phyloP scores from a whole-genome alignment of 257 asterid genomes.

The Solanum tacnaense region DNA sequence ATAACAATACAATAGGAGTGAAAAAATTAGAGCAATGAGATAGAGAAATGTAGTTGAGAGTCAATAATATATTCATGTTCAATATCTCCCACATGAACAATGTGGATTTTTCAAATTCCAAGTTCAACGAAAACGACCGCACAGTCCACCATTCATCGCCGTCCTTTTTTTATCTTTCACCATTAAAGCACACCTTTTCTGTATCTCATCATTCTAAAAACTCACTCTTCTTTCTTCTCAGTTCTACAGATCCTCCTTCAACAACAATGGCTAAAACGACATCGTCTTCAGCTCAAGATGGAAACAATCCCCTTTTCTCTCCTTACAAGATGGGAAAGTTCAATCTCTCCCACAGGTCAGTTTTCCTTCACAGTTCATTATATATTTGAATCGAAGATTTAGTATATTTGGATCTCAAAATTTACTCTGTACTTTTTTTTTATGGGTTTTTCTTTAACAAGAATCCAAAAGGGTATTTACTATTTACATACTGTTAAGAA shows the following conservation, averaged over 20 bases:
- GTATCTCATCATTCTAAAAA: too few species aligned
- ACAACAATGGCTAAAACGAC: conserved; percentile 34
- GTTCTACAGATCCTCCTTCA: neutral
- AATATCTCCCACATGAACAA: neutral
- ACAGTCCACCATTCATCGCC: neutral
- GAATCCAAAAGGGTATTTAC: neutral
- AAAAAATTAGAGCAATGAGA: too few species aligned
- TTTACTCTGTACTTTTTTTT: too few species aligned
- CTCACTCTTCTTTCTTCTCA: neutral
- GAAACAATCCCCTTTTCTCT: conserved; percentile 47
- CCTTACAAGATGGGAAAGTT: conserved; percentile 79
- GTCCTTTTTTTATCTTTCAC: neutral
- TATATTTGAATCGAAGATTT: neutral
- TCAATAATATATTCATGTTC: neutral
- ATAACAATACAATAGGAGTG: too few species aligned
- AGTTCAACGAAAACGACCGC: neutral
- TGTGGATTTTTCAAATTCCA: neutral
- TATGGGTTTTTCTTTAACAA: neutral
- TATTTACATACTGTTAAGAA: too few species aligned
- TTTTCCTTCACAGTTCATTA: too few species aligned
- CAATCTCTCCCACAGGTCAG: conserved; percentile 76
- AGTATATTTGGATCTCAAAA: too few species aligned
- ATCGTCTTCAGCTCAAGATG: conserved; percentile 22
- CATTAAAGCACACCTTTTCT: neutral
- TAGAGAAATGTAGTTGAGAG: neutral